Conservation (phyloP, 805 yeast species). For the Metschnikowia peoriensis region DNA sequence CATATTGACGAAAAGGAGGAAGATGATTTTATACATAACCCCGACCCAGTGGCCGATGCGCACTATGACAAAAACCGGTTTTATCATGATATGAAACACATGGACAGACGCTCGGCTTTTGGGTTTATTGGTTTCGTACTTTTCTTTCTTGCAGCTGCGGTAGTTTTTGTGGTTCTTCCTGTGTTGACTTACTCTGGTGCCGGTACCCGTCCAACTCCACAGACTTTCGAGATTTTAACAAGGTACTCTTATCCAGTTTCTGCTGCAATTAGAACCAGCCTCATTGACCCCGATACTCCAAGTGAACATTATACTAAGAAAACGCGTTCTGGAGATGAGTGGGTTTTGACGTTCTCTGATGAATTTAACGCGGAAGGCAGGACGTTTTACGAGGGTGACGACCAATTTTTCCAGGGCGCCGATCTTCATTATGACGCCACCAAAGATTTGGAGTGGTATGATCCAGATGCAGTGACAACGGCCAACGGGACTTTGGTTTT, state of each 20-base stretch:
- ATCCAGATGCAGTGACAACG: slow-evolving; percentile 85
- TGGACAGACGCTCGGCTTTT: slow-evolving; percentile 61
- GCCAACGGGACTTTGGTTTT: slow-evolving; percentile 66
- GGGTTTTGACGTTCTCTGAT: slow-evolving; percentile 84
- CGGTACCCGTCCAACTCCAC: slow-evolving; percentile 26
- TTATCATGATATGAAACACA: slow-evolving; percentile 57
- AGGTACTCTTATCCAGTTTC: slow-evolving; percentile 57
- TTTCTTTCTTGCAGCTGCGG: slow-evolving; percentile 58
- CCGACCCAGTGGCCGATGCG: slow-evolving; percentile 92
- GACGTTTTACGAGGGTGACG: slow-evolving; percentile 87
- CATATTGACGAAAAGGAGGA: slow-evolving; percentile 90
- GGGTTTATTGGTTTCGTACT: slow-evolving; percentile 59
- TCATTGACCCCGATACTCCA: slow-evolving; percentile 77
- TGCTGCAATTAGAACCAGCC: slow-evolving; percentile 55
- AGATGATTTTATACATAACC: slow-evolving; percentile 93
- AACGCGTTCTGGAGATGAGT: slow-evolving; percentile 30
- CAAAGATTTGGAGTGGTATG: slow-evolving; percentile 89
- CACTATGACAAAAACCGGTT: slow-evolving; percentile 72
- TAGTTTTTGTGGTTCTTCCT: slow-evolving; percentile 75
- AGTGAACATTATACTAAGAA: slow-evolving; percentile 44
- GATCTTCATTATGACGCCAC: slow-evolving; percentile 87
- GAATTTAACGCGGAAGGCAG: slow-evolving; percentile 90
- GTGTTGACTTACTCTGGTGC: slow-evolving; percentile 80
- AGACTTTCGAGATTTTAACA: slow-evolving; percentile 47
- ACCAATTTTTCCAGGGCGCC: slow-evolving; percentile 86